A percentile compares a stretch with the other conserved stretches of the same genome.
These are phyloP conservation scores for Fusarium hostae DNA, from an alignment of 2,329 filamentous ascomycete species.

Conservation along the genomic window DNA sequence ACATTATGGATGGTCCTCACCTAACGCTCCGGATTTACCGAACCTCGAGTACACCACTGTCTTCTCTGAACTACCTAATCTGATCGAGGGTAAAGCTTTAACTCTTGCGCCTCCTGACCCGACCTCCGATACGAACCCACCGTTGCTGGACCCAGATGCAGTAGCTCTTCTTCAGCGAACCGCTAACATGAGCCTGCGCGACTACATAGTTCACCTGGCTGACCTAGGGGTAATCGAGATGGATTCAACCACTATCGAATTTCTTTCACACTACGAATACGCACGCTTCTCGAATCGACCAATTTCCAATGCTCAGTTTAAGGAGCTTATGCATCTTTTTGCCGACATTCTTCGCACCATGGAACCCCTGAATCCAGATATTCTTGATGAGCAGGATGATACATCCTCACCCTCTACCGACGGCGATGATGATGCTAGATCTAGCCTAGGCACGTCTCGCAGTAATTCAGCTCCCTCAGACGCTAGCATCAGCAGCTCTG, in stretches of 20 bases:
- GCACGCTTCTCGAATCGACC: constrained; percentile 82
- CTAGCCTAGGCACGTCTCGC: constrained; percentile 55
- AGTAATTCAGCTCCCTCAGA: constrained; percentile 46
- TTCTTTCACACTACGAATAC: constrained; percentile 81
- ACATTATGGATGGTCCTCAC: constrained; percentile 90
- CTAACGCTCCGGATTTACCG: constrained; percentile 77
- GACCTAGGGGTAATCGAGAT: constrained; percentile 70
- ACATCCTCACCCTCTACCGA: constrained; percentile 52
- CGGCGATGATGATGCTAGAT: constrained; percentile 58
- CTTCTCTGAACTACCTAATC: constrained; percentile 83
- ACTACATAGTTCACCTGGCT: constrained; percentile 80
- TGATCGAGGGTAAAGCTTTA: constrained; percentile 94
- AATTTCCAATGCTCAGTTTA: constrained; percentile 77
- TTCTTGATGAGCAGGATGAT: constrained; percentile 55
- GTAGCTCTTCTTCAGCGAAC: constrained; percentile 78
- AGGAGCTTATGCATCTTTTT: constrained; percentile 84
- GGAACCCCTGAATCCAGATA: constrained; percentile 67
- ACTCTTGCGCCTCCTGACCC: constrained; percentile 75
- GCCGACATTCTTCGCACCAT: constrained; percentile 83
- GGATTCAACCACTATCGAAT: constrained; percentile 63
- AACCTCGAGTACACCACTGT: constrained; percentile 87
- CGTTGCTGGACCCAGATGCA: constrained; percentile 71
- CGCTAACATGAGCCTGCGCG: constrained; percentile 76
- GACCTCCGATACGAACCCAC: constrained; percentile 52
- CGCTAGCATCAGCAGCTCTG: constrained; percentile 49